Evolutionary conservation across 371 early-diverging fungal species (phyloP).

Genomic region (Rhizomucor pusillus): DNA sequence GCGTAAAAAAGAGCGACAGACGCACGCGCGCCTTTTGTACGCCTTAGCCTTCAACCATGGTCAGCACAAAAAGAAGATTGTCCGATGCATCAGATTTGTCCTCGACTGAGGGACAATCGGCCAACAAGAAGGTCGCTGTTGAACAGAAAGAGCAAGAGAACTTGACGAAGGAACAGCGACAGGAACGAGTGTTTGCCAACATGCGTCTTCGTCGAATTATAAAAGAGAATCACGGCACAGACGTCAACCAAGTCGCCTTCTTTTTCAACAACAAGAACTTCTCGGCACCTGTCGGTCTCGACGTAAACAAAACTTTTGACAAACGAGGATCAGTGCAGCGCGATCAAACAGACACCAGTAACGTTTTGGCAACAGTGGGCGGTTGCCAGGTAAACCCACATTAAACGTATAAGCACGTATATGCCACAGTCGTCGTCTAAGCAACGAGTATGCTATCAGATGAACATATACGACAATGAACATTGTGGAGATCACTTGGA

Average conservation of each 20-base stretch:
- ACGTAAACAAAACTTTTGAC: conserved; percentile 60
- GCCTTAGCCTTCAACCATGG: conserved; percentile 6
- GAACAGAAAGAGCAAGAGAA: conserved; percentile 6
- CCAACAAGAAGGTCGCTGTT: conserved; percentile 6
- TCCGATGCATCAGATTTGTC: conserved; percentile 5
- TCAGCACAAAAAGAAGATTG: conserved; percentile 14
- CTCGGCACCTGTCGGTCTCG: conserved; percentile 51
- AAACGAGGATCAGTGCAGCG: conserved; percentile 66
- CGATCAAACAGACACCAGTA: conserved; percentile 66
- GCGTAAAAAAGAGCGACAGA: background rate
- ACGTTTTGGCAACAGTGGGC: conserved; percentile 73
- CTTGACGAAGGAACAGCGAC: conserved; percentile 17
- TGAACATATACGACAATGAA: conserved; percentile 87
- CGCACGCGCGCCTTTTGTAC: background rate
- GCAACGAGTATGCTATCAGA: conserved; percentile 33
- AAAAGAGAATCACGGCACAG: conserved; percentile 81
- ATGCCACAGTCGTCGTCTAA: background rate
- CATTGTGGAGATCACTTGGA: conserved; percentile 91
- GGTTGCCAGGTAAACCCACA: conserved; percentile 52
- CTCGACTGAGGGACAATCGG: background rate
- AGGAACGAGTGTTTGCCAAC: conserved; percentile 60
- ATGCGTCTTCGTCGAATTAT: conserved; percentile 79
- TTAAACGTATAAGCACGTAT: background rate
- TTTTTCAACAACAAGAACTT: conserved; percentile 62
- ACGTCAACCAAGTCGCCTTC: conserved; percentile 71